Evolutionary conservation across 441 rosid species (phyloP).

Genomic region (Gossypium lobatum): DNA sequence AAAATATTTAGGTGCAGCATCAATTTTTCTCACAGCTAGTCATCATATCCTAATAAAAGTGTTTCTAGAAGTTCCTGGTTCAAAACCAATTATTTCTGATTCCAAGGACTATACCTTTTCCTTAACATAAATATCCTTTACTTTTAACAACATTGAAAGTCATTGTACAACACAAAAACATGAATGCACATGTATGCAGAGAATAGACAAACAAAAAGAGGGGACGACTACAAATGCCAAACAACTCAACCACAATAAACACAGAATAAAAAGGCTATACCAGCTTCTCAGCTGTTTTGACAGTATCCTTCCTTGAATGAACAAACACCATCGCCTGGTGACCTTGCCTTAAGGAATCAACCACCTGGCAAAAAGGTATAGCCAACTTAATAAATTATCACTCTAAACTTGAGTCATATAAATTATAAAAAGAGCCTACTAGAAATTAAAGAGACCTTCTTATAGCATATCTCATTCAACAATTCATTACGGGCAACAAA

Average conservation of each 20-base stretch:
- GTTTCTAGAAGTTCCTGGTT: neutral
- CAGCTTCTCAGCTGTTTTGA: slow-evolving; percentile 90
- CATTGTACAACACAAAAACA: neutral
- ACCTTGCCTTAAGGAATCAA: slow-evolving; percentile 85
- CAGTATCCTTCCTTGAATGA: slow-evolving; percentile 96
- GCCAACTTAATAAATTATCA: slow-evolving; percentile 24
- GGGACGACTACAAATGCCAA: neutral
- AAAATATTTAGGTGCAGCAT: neutral
- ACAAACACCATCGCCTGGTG: slow-evolving; percentile 98
- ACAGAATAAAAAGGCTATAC: slow-evolving; percentile 31
- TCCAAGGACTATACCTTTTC: slow-evolving; percentile 5
- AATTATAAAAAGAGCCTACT: slow-evolving; percentile 13
- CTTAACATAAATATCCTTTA: neutral
- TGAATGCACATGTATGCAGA: neutral
- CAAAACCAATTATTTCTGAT: neutral
- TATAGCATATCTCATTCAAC: slow-evolving; percentile 89
- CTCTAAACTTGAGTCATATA: slow-evolving; percentile 17
- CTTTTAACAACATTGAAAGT: neutral
- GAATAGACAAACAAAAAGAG: neutral
- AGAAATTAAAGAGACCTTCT: slow-evolving; percentile 52
- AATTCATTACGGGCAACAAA: slow-evolving; percentile 77
- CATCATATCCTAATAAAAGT: neutral
- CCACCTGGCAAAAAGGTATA: slow-evolving; percentile 48
- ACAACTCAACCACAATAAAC: slow-evolving; percentile 16
- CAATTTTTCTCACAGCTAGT: neutral